A percentile compares a stretch with the other conserved stretches of the same genome.
phyloP scores from a whole-genome alignment of 805 yeast genomes.

The Metschnikowia santaceciliae region DNA sequence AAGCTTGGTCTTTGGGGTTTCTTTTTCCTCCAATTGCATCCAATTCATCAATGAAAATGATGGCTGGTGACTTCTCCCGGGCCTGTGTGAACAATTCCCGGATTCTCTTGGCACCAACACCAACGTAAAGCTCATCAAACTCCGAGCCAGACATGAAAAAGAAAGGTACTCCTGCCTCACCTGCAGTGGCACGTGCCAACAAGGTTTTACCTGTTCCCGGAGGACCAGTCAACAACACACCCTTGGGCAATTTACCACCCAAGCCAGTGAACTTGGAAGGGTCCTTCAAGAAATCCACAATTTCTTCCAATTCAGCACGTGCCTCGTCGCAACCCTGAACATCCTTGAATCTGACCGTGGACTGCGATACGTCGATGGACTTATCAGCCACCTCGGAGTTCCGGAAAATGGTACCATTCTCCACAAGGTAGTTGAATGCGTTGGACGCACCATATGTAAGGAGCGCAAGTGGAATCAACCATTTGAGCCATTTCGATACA shows the following conservation, averaged over 20 bases:
- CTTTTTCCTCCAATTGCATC: slow-evolving; percentile 99
- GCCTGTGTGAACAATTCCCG: slow-evolving; percentile 93
- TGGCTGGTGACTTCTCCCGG: slow-evolving; percentile 92
- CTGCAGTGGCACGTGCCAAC: slow-evolving; percentile 96
- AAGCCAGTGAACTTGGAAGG: slow-evolving; percentile 94
- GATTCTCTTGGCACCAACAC: slow-evolving; percentile 98
- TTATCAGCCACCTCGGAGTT: slow-evolving; percentile 69
- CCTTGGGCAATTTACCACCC: slow-evolving; percentile 97
- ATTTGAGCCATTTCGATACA: slow-evolving; percentile 81
- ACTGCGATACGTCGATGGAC: slow-evolving; percentile 76
- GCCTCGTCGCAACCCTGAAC: slow-evolving; percentile 99
- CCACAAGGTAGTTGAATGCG: slow-evolving; percentile 75
- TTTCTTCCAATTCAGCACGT: slow-evolving; percentile 92
- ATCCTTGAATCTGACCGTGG: slow-evolving; percentile 84
- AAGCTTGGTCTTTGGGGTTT: slow-evolving; percentile 96
- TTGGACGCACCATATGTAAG: slow-evolving; percentile 77
- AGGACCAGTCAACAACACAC: slow-evolving; percentile 94
- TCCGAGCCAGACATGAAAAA: slow-evolving; percentile 98
- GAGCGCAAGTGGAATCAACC: slow-evolving; percentile 79
- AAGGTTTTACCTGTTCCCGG: slow-evolving; percentile 99
- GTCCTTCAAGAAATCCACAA: slow-evolving; percentile 95
- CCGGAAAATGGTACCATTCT: slow-evolving; percentile 77
- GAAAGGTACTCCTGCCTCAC: slow-evolving; percentile 98
- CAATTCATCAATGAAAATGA: slow-evolving; percentile 93
- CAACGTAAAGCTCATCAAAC: slow-evolving; percentile 96